These are phyloP conservation scores for Microsporum audouinii DNA, from an alignment of 2,329 filamentous ascomycete species.

Conservation along the genomic window DNA sequence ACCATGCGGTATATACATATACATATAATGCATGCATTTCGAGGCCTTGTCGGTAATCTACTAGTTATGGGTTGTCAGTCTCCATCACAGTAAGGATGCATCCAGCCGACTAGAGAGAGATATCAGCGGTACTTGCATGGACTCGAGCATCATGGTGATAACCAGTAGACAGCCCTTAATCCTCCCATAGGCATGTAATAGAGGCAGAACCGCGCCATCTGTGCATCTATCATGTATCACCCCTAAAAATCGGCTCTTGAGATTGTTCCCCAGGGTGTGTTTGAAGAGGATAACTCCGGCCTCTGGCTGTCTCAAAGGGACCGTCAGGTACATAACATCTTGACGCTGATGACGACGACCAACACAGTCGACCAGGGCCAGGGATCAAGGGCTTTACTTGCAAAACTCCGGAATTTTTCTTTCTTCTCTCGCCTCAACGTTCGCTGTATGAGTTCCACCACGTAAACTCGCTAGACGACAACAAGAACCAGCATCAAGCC, in stretches of 20 bases:
- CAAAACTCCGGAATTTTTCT: not conserved
- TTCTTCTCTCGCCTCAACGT: not conserved
- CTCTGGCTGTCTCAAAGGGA: not conserved
- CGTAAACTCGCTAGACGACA: not conserved
- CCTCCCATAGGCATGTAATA: no score
- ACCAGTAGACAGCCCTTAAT: no score
- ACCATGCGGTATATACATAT: not conserved
- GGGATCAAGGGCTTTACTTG: not conserved
- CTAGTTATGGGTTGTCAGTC: not conserved
- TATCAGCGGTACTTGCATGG: no score
- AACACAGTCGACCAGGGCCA: not conserved
- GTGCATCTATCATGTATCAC: not conserved
- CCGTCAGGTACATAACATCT: not conserved
- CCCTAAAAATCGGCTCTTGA: not conserved
- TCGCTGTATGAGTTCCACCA: not conserved
- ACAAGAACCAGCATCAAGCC: not conserved
- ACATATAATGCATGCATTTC: not conserved
- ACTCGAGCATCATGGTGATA: no score
- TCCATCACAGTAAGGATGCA: not conserved
- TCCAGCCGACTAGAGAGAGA: no score
- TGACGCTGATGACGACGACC: slow-evolving; percentile 1
- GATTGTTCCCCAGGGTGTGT: not conserved
- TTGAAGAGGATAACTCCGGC: not conserved
- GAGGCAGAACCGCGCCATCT: not conserved
- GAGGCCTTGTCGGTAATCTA: not conserved